Evolutionary conservation across 1,284 basidiomycete species (phyloP), one percentile per base, ranked within the genome.

Genomic region (Prillingera fragicola): DNA sequence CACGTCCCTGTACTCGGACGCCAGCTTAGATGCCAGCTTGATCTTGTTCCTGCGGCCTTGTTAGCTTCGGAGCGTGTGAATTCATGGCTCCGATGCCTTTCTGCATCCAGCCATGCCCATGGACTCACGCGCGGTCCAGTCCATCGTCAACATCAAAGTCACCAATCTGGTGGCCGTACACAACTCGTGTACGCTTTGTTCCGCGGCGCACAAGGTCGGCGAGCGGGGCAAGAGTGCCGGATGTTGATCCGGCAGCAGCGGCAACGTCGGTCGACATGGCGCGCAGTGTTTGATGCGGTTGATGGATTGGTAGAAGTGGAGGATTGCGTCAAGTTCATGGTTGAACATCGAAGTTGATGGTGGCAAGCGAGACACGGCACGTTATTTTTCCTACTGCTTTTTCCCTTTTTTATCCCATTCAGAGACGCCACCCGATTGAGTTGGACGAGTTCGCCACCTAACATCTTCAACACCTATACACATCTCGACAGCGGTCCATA

Each of bases 1-100:
- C 57, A 81, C 88, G 63, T 95, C 83, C 44, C 78, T 78, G 71
- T 94, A 98, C 71, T 97, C 94, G 12, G 72, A 84, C 76, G 60
- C 81, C 69, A 71, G 86, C 81, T 80, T 95, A 81, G 62, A 84
- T 1, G 72, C 59, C 4, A 77, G 62, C 43, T 75, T 75, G 26
- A 73, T 62, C 50, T 73, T 74, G 50, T 68, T 63, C 22, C 74
- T 75, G 56, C 5, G 21, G 12, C 36, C 27, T 8, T 19, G 38
- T 25, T 29, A 35, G 21, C n/a, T 14, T 9, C 17, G 13, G 5
- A 28, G 32, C 18, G 9, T 12, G 15, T 36, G 52, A 3, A 35
- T 14, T 6, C 15, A 8, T 21, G n/a, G 8, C 12, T 8, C 14
- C n/a, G 40, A 22, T 12, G 35, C n/a, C 4, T n/a, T 33, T 21